phyloP scores from a whole-genome alignment of 345 rosid species.

The Eucalyptus curtisii region DNA sequence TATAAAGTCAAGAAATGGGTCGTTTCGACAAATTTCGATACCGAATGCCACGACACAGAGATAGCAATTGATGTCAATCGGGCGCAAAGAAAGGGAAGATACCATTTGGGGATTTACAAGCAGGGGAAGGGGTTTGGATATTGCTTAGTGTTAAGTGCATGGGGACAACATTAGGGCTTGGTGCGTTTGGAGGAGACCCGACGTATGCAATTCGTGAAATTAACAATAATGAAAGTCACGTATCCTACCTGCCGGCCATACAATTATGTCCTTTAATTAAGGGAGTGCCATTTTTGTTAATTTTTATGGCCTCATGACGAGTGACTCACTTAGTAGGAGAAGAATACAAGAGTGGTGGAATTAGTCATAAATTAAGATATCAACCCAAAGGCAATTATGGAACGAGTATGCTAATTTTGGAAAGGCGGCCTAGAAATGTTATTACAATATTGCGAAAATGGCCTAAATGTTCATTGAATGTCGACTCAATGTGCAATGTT shows the following conservation, averaged over 20 bases:
- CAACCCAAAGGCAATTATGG: neutral
- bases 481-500: neutral
- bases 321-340: neutral
- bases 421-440: neutral
- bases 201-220: neutral
- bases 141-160: neutral
- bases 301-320: neutral
- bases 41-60: neutral
- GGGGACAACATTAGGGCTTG: neutral
- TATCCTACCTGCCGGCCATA: neutral
- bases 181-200: neutral
- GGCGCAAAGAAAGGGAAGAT: neutral
- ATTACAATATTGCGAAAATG: neutral
- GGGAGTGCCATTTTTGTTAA: neutral
- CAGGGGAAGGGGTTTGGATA: neutral
- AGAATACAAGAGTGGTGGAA: neutral
- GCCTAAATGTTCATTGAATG: too few relatives aligned
- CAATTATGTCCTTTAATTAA: neutral
- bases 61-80: neutral
- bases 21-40: neutral
- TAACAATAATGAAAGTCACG: neutral
- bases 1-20: neutral
- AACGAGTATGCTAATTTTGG: neutral
- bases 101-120: neutral
- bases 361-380: neutral